These are phyloP conservation scores for Exophiala sp. DNA, from an alignment of 2,329 filamentous ascomycete genomes.

Conservation along the genomic window DNA sequence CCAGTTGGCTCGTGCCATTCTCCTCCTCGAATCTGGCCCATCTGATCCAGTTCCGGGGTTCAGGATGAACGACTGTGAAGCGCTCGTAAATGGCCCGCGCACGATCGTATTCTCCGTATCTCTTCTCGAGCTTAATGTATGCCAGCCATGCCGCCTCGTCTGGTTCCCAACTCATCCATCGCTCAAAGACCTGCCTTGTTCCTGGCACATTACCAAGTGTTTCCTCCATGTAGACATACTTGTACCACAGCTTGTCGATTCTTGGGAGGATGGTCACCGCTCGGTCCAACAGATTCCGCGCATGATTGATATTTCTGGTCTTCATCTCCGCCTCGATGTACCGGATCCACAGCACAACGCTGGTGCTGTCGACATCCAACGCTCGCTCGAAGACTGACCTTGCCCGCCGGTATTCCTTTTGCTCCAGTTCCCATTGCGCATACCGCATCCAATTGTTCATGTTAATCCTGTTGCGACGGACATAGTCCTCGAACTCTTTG, in stretches of 20 bases:
- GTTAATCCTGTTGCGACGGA: slow-evolving; percentile 87
- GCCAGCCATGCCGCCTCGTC: slow-evolving; percentile 93
- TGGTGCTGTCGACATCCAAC: slow-evolving; percentile 84
- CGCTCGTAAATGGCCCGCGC: slow-evolving; percentile 86
- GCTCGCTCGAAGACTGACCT: slow-evolving; percentile 92
- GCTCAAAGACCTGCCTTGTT: slow-evolving; percentile 88
- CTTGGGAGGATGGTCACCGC: slow-evolving; percentile 89
- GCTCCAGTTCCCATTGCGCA: slow-evolving; percentile 94
- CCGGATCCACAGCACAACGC: slow-evolving; percentile 81
- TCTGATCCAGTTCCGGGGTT: slow-evolving; percentile 96
- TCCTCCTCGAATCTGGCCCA: slow-evolving; percentile 98
- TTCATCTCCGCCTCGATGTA: slow-evolving; percentile 98
- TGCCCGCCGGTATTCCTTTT: slow-evolving; percentile 92
- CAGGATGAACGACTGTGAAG: slow-evolving; percentile 89
- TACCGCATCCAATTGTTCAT: slow-evolving; percentile 99
- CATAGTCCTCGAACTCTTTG: slow-evolving; percentile 97
- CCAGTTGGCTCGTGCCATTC: slow-evolving; percentile 83
- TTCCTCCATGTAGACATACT: slow-evolving; percentile 98
- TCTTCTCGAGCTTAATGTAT: slow-evolving; percentile 95
- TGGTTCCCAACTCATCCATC: slow-evolving; percentile 98
- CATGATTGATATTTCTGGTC: slow-evolving; percentile 91
- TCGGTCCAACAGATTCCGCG: slow-evolving; percentile 86
- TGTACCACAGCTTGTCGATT: slow-evolving; percentile 97
- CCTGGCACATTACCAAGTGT: slow-evolving; percentile 92
- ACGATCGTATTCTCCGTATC: slow-evolving; percentile 86